These are phyloP conservation scores for Mucor ambiguus DNA, from an alignment of 371 early-diverging fungal species.

Conservation along the genomic window DNA sequence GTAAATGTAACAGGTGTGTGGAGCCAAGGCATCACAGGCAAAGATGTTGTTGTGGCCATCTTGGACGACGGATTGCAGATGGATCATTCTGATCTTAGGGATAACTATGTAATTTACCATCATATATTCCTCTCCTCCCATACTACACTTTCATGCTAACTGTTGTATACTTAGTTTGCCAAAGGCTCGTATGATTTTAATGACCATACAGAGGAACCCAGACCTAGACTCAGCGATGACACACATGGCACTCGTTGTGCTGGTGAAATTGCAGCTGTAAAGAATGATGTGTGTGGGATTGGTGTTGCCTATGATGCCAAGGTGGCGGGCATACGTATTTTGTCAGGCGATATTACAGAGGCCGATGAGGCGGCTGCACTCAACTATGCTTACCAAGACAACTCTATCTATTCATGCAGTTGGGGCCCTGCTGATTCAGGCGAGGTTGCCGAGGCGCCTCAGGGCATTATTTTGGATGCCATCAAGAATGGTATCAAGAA, in stretches of 20 bases:
- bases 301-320: slow-evolving; percentile 91
- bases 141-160: neutral
- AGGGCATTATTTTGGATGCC: slow-evolving; percentile 75
- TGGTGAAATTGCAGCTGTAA: slow-evolving; percentile 92
- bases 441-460: slow-evolving; percentile 80
- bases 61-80: slow-evolving; percentile 96
- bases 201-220: slow-evolving; percentile 74
- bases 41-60: slow-evolving; percentile 84
- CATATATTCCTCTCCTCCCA: neutral
- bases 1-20: slow-evolving; percentile 94
- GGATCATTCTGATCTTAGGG: slow-evolving; percentile 78
- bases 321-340: slow-evolving; percentile 74
- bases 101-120: slow-evolving; percentile 77
- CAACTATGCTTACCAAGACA: slow-evolving; percentile 80
- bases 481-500: slow-evolving; percentile 80
- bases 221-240: slow-evolving; percentile 79
- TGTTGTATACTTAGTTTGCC: slow-evolving; percentile 53
- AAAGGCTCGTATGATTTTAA: slow-evolving; percentile 95
- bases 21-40: slow-evolving; percentile 91
- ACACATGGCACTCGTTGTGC: slow-evolving; percentile 97
- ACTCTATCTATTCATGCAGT: slow-evolving; percentile 89
- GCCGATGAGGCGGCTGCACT: slow-evolving; percentile 85
- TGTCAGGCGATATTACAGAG: slow-evolving; percentile 51
- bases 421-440: slow-evolving; percentile 95
- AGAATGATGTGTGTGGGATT: slow-evolving; percentile 92